These are phyloP conservation scores for Amaranthus cruentus DNA, from an alignment of 148 eudicot genomes.

Conservation along the genomic window DNA sequence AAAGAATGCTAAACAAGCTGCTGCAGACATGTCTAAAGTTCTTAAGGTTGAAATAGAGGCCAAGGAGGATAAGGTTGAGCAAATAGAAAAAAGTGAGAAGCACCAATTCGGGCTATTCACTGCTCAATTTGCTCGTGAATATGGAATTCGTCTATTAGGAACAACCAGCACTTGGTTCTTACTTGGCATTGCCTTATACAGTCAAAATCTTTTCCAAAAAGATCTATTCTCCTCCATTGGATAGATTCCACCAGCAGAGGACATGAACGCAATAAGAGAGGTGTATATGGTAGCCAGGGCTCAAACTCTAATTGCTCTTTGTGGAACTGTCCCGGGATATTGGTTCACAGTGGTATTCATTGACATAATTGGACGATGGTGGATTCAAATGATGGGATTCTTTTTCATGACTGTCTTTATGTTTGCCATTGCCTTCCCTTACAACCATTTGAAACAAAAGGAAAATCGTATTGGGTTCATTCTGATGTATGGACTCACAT, in stretches of 20 bases:
- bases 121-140: not conserved
- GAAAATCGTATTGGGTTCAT: conserved; percentile 29
- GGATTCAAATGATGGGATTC: conserved; percentile 24
- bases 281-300: conserved; percentile 44
- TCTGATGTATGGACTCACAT: conserved; percentile 29
- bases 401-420: conserved; percentile 69
- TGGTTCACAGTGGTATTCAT: conserved; percentile 63
- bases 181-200: conserved; percentile 46
- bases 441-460: conserved; percentile 36
- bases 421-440: conserved; percentile 62
- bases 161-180: conserved; percentile 26
- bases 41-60: not conserved
- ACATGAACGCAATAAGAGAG: conserved; percentile 55
- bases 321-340: conserved; percentile 66
- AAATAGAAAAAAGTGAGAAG: not conserved
- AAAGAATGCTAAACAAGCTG: conserved; percentile 40
- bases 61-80: conserved; percentile 1
- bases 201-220: conserved; percentile 68
- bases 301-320: conserved; percentile 54
- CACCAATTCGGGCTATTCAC: conserved; percentile 16
- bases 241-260: conserved; percentile 47
- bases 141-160: conserved; percentile 18
- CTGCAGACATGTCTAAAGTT: conserved; percentile 22
- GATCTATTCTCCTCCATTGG: conserved; percentile 49
- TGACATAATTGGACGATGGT: conserved; percentile 28